These are phyloP conservation scores for Backusella parvicylindrica DNA, from an alignment of 192 early-diverging fungal genomes.

Conservation along the genomic window DNA sequence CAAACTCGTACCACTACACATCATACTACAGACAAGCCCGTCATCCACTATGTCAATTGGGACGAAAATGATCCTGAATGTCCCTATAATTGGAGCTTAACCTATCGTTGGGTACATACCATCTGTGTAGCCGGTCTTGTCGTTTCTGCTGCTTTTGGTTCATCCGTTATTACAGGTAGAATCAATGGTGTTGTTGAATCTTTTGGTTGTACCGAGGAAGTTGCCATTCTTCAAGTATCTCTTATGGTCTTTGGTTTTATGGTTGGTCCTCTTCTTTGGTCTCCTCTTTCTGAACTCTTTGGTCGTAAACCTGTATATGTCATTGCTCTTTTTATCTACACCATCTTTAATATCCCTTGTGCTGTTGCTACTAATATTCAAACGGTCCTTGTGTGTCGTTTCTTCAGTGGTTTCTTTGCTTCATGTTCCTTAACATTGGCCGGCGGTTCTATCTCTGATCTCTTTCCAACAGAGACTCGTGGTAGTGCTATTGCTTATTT, in stretches of 20 bases:
- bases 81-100: constrained; percentile 23
- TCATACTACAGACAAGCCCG: neutral
- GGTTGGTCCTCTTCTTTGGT: constrained; percentile 27
- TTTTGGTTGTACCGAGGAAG: constrained; percentile 16
- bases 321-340: constrained; percentile 20
- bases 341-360: constrained; percentile 31
- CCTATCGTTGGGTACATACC: constrained; percentile 21
- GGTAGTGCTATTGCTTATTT: constrained; percentile 33
- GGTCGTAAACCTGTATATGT: constrained; percentile 27
- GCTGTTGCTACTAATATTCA: constrained; percentile 26
- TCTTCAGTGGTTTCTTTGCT: constrained; percentile 25
- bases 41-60: constrained; percentile 27
- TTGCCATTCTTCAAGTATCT: constrained; percentile 26
- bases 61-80: constrained; percentile 28
- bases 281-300: constrained; percentile 27
- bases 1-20: neutral
- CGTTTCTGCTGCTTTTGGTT: constrained; percentile 27
- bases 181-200: constrained; percentile 3
- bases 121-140: constrained; percentile 18
- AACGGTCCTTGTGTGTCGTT: constrained; percentile 25
- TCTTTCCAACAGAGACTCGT: constrained; percentile 16
- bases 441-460: constrained; percentile 24
- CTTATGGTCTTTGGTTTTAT: constrained; percentile 30
- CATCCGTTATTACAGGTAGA: constrained; percentile 22
- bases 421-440: constrained; percentile 24